Evolutionary conservation across 2,329 filamentous ascomycete species (phyloP).

Genomic region (Diaporthe sp.): DNA sequence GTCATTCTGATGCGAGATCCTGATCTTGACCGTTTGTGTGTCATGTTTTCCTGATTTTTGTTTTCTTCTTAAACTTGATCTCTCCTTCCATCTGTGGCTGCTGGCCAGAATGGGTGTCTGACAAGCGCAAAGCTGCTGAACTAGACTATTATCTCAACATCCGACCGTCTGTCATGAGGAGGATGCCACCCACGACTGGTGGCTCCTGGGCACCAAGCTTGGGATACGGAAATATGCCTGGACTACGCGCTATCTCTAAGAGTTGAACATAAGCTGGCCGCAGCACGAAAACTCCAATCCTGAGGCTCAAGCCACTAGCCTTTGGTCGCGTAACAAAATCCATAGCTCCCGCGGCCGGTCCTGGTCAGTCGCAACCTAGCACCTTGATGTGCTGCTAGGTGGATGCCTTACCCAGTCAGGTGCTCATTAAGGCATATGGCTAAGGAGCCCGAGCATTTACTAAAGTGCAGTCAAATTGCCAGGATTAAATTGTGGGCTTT

Average conservation of each 20-base stretch:
- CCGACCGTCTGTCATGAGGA: conserved; percentile 23
- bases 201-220: conserved; percentile 32
- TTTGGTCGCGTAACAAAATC: background rate
- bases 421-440: background rate
- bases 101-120: background rate
- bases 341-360: conserved; percentile 3
- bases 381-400: background rate
- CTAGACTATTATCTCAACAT: conserved; percentile 34
- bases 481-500: background rate
- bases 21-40: background rate
- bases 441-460: background rate
- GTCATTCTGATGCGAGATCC: background rate
- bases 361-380: background rate
- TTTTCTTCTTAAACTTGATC: background rate
- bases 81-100: background rate
- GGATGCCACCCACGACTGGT: conserved; percentile 18
- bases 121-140: conserved; percentile 18
- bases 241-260: background rate
- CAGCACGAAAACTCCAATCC: background rate
- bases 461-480: background rate
- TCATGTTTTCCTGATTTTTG: background rate
- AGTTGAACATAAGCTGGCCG: background rate
- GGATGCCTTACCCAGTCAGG: background rate
- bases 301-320: background rate
- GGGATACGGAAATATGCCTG: conserved; percentile 24